Percentiles rank a stretch among this genome's conserved stretches.
Evolutionary conservation across 805 yeast genomes (phyloP).

Genomic region (Metahyphopichia silvanorum): DNA sequence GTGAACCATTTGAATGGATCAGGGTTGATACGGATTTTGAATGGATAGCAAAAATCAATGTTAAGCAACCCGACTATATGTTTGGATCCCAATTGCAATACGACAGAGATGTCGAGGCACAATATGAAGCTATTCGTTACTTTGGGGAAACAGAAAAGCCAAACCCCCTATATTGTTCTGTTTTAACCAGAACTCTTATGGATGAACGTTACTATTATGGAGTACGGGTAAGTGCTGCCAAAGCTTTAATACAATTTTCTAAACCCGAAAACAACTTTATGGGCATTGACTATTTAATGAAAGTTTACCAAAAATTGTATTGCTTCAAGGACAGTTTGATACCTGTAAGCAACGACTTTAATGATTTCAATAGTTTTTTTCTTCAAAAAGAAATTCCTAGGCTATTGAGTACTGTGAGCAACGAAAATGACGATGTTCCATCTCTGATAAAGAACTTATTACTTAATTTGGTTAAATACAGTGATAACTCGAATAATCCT

Average conservation of each 20-base stretch:
- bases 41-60: constrained; percentile 82
- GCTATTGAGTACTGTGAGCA: constrained; percentile 58
- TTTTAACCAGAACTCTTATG: constrained; percentile 73
- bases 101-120: constrained; percentile 96
- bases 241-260: constrained; percentile 69
- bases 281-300: constrained; percentile 70
- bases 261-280: constrained; percentile 57
- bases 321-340: constrained; percentile 63
- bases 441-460: constrained; percentile 57
- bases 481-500: constrained; percentile 78
- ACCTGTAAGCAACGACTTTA: constrained; percentile 81
- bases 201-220: constrained; percentile 88
- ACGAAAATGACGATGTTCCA: constrained; percentile 61
- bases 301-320: constrained; percentile 63
- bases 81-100: constrained; percentile 89
- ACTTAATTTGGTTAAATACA: constrained; percentile 70
- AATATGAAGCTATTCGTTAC: constrained; percentile 72
- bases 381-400: constrained; percentile 66
- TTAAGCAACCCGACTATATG: constrained; percentile 94
- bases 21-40: constrained; percentile 97
- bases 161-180: constrained; percentile 64
- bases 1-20: constrained; percentile 96
- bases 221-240: constrained; percentile 81
- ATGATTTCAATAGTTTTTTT: constrained; percentile 64
- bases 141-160: constrained; percentile 64